Evolutionary conservation across 371 early-diverging fungal genomes (phyloP).

Genomic region (Lichtheimia ramosa): DNA sequence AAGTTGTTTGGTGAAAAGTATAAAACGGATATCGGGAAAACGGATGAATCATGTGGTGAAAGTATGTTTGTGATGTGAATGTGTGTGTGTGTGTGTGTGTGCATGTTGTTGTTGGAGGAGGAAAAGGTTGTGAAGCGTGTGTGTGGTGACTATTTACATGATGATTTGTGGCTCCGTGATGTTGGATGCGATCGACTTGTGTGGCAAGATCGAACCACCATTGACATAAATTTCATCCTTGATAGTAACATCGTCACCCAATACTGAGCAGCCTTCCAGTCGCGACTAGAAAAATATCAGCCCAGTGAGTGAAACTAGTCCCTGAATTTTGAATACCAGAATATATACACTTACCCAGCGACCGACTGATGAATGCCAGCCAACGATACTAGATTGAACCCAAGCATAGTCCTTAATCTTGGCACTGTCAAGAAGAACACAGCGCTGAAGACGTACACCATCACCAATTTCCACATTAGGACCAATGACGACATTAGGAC

Average conservation of each 20-base stretch:
- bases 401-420: constrained; percentile 88
- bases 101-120: neutral
- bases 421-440: constrained; percentile 88
- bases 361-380: constrained; percentile 95
- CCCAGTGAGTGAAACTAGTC: neutral
- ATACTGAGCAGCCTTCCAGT: constrained; percentile 88
- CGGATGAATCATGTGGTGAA: too few relatives aligned
- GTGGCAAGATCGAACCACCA: constrained; percentile 92
- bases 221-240: constrained; percentile 92
- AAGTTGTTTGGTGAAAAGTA: too few relatives aligned
- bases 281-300: constrained; percentile 47
- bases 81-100: too few relatives aligned
- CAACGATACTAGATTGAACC: constrained; percentile 92
- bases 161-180: constrained; percentile 93
- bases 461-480: constrained; percentile 93
- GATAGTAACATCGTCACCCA: constrained; percentile 94
- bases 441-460: constrained; percentile 90
- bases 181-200: constrained; percentile 84
- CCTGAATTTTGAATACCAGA: neutral
- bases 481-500: constrained; percentile 94
- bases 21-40: too few relatives aligned
- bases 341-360: constrained; percentile 58
- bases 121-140: neutral
- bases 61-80: too few relatives aligned
- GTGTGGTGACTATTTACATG: constrained; percentile 65